Base-by-base conservation (phyloP, 768 basidiomycete species). In the Epithele typhae region DNA sequence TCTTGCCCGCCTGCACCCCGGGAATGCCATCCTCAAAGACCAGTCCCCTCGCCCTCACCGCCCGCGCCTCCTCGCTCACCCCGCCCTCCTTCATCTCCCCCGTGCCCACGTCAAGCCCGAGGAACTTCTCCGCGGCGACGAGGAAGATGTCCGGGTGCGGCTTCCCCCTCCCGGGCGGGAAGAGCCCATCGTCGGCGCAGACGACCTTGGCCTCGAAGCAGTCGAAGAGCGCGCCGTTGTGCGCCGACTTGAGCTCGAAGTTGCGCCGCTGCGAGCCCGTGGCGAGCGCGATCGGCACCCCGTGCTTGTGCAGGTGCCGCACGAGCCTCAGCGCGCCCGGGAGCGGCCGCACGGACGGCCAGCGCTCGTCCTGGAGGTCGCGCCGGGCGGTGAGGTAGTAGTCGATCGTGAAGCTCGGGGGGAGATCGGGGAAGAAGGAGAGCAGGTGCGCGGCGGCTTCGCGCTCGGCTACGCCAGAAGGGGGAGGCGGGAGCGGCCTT, bases 101-200 rank as follows among this genome's bases (percentile, higher is more conserved):
- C 25, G 49, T 48, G 4, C 86, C 84, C 0, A 89, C 83, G 17
- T 75, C 62, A 25, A 69, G 70, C 10, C 74, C 73, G 36, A 89
- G 64, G 44, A 79, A 66, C 50, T 73, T 71, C 41, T 74, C 71
- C 22, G 91, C 91, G 10, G 88, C 84, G 7, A 72, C 71, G 27
- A 93, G 68, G 61, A 92, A 94, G 27, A 91, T 81, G 59, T 91
- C 90, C 15, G 91, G 89, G 23, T 73, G 70, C 0, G 91, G 91
- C 64, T 94, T 94, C n/a, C 85, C 82, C 23, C 67, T 66, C 56
- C 62, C 60, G 4, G 51, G 54, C 35, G 19, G 39, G 22, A 81
- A 75, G 42, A 68, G 67, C 32, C 73, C 64, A 56, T 90, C 89
- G 51, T 92, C 85, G 22, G 74, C 81, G 58, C 90, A 92, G 7